Base-by-base conservation (phyloP, 2,329 filamentous ascomycete genomes). In the Penicillium sp. region DNA sequence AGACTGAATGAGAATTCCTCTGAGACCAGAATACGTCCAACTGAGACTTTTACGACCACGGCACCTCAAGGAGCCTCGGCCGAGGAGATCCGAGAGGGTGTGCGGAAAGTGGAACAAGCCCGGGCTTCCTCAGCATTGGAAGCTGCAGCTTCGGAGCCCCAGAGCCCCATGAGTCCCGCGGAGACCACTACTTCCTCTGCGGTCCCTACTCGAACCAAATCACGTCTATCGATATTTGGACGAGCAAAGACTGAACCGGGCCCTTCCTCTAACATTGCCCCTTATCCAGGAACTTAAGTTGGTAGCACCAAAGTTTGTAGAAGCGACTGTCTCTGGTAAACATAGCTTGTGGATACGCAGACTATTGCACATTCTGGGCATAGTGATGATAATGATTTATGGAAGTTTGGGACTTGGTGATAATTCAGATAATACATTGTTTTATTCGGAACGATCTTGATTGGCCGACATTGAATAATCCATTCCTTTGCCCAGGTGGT, bases 31-130 rank as follows among this genome's bases (percentile, higher is more conserved):
- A 74, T 73, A 21, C 71, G 68, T 31, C 60, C 67, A 13, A 74
- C 71, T 1, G 71, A 75, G 59, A 74, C 73, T 7, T 58, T 73
- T 39, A 75, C 69, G 7, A 79, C 78, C 1, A 78, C 74, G 1
- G 76, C 76, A 4, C 70, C 74, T 16, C 68, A 68, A 31, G 76
- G 75, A 10, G 76, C 76, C 6, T 71, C 75, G 7, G 65, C 71
- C 6, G 71, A 74, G 35, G 73, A 76, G 49, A 66, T 79, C 33
- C 69, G 73, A 13, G 67, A 73, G 45, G 77, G 77, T 1, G 73
- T 79, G 21, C 68, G 70, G 58, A 74, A 74, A 54, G 74, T 71
- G 6, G 69, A 76, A 48, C 65, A 71, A 53, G 68, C 71, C 27
- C 70, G 73, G 27, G 66, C 69, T 39, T 64, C 65, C 27, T 58